Percentiles rank a stretch among this genome's conserved stretches.
Evolutionary conservation across 345 rosid genomes (phyloP).

Genomic region (Aegle marmelos): DNA sequence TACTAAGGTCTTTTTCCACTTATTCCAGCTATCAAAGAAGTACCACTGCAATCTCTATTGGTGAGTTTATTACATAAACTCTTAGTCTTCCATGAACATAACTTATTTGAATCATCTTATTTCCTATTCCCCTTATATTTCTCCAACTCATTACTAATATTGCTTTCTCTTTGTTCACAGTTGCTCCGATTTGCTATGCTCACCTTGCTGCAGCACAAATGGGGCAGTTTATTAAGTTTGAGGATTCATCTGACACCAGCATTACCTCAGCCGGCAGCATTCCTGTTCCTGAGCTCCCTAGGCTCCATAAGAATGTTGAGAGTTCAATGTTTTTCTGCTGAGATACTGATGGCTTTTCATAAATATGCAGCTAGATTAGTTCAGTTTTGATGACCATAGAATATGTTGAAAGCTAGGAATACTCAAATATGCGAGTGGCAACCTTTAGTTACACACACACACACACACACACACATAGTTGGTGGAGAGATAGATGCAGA

Average conservation of each 20-base stretch:
- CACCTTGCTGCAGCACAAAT: slow-evolving; percentile 84
- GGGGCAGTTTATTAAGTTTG: slow-evolving; percentile 71
- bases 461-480: neutral
- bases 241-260: slow-evolving; percentile 52
- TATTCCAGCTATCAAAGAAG: slow-evolving; percentile 76
- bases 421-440: neutral
- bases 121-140: neutral
- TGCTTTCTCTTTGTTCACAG: slow-evolving; percentile 32
- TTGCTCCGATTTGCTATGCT: slow-evolving; percentile 88
- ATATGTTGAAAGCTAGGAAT: neutral
- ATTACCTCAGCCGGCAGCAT: slow-evolving; percentile 23
- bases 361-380: slow-evolving; percentile 11
- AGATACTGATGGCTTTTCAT: slow-evolving; percentile 25
- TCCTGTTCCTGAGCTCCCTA: slow-evolving; percentile 63
- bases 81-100: neutral
- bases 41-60: slow-evolving; percentile 74
- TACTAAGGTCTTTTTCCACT: neutral
- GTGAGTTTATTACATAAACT: slow-evolving; percentile 28
- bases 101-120: neutral
- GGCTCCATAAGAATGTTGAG: slow-evolving; percentile 47
- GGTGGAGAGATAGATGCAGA: neutral
- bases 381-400: neutral
- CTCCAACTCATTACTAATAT: neutral
- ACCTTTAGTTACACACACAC: neutral
- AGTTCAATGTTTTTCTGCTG: slow-evolving; percentile 87